Base-by-base conservation (phyloP, 192 early-diverging fungal genomes). In the Piromyces sp. region DNA sequence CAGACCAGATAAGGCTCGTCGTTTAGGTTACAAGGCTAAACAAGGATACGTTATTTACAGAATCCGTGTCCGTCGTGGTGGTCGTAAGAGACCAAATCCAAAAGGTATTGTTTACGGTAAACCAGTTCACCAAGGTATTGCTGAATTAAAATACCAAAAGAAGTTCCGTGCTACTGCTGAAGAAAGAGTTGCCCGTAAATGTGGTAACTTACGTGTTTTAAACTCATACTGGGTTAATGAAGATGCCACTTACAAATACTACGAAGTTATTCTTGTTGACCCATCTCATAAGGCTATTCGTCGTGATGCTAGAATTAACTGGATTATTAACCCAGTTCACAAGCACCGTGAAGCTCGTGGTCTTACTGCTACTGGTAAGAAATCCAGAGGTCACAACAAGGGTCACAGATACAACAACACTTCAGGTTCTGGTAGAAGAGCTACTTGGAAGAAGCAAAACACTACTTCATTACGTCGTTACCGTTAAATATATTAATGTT, bases 141-240 rank as follows among this genome's bases (percentile, higher is more conserved):
- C 93, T 92, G 93, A 97, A 91, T 94, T 99, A 88, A 99, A 99
- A 93, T 96, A 94, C 92, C 95, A 98, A 89, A 93, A 95, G 84
- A 94, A 96, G 79, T 92, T 94, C 87, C 94, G 93, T 83, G 88
- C 94, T 81, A 95, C 93, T 82, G 97, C 96, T 84, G 97, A 99
- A 90, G 95, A 97, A 91, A 95, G 97, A 89, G 95, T 97, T 83
- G 97, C 96, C 84, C 93, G 94, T 88, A 95, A 92, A 88, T 99
- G 97, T 91, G 91, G 89, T 83, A 98, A 98, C 92, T 90, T 99
- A 87, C 95, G 97, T 83, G 96, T 99, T 81, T 90, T 99, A 83
- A 99, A 97, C 95, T 97, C 95, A 80, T 99, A 99, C 94, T 99
- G 97, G 97, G 92, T 99, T 83, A 99, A 99, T 94, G 85, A 96